phyloP scores from a whole-genome alignment of 2,329 filamentous ascomycete genomes.

The Corniculantispora saksenae region DNA sequence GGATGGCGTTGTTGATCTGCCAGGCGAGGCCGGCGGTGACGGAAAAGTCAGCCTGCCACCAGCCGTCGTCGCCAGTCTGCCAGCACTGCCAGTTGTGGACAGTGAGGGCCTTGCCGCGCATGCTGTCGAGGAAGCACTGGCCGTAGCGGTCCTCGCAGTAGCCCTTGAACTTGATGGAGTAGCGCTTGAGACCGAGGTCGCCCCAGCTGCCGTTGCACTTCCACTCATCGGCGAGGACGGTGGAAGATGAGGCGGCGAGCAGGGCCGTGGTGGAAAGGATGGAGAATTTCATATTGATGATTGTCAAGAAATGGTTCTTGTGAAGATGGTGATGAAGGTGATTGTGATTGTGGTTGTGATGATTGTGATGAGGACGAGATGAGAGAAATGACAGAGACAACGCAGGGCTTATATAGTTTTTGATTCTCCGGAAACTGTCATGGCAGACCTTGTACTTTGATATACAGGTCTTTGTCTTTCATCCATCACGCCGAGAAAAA shows the following conservation, averaged over 20 bases:
- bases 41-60: slow-evolving; percentile 1
- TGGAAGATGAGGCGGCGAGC: background rate
- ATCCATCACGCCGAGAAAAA: too few relatives aligned
- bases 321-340: background rate
- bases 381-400: too few relatives aligned
- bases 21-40: background rate
- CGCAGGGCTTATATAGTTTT: too few relatives aligned
- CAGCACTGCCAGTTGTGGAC: slow-evolving; percentile 7
- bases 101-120: background rate
- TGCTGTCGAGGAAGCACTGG: slow-evolving; percentile 8
- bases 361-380: too few relatives aligned
- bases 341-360: too few relatives aligned
- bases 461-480: too few relatives aligned
- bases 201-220: slow-evolving; percentile 3
- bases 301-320: background rate
- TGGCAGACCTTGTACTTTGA: too few relatives aligned
- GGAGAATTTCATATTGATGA: background rate
- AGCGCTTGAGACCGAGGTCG: background rate
- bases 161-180: background rate
- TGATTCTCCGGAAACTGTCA: too few relatives aligned
- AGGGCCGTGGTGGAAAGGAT: background rate
- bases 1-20: background rate
- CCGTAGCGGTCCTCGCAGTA: slow-evolving; percentile 5
- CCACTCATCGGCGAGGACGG: background rate
- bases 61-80: slow-evolving; percentile 1